Evolutionary conservation across 2,329 filamentous ascomycete genomes (phyloP).

Genomic region (Exserohilum turcica): DNA sequence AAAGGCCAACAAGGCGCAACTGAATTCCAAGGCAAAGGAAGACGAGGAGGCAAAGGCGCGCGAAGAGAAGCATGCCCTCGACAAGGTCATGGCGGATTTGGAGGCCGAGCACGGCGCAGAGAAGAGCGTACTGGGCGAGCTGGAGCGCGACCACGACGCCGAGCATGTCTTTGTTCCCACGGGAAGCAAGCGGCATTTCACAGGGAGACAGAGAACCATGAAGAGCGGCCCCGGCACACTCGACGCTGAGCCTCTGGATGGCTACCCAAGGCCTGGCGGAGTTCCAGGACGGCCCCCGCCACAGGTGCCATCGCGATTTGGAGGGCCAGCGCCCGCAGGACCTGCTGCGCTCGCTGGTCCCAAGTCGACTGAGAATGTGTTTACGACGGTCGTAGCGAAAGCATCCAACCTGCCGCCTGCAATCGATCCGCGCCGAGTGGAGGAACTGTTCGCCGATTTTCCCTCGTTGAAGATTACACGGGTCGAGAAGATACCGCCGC

Average conservation of each 20-base stretch:
- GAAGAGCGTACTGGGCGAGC: constrained; percentile 32
- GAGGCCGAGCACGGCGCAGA: constrained; percentile 36
- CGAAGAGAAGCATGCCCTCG: constrained; percentile 38
- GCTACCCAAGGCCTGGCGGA: constrained; percentile 21
- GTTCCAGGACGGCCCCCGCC: constrained; percentile 19
- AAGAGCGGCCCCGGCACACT: constrained; percentile 44
- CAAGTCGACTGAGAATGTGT: constrained; percentile 33
- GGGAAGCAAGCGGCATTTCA: constrained; percentile 39
- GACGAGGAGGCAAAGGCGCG: constrained; percentile 40
- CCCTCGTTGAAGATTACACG: constrained; percentile 41
- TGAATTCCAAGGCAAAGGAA: constrained; percentile 34
- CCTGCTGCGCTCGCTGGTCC: constrained; percentile 20
- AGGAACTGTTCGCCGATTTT: constrained; percentile 39
- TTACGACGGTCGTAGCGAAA: constrained; percentile 38
- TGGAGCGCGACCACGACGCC: constrained; percentile 26
- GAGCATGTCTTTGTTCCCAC: constrained; percentile 36
- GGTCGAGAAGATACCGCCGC: constrained; percentile 35
- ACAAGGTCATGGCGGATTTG: constrained; percentile 40
- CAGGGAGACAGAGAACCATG: constrained; percentile 34
- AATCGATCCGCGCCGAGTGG: constrained; percentile 30
- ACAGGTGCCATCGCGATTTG: constrained; percentile 24
- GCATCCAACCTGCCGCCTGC: constrained; percentile 41
- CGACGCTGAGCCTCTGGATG: constrained; percentile 30
- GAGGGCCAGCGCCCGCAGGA: constrained; percentile 16
- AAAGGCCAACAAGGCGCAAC: constrained; percentile 33